Evolutionary conservation across 768 basidiomycete species (phyloP).

Genomic region (Xerocomellus chrysenteron): DNA sequence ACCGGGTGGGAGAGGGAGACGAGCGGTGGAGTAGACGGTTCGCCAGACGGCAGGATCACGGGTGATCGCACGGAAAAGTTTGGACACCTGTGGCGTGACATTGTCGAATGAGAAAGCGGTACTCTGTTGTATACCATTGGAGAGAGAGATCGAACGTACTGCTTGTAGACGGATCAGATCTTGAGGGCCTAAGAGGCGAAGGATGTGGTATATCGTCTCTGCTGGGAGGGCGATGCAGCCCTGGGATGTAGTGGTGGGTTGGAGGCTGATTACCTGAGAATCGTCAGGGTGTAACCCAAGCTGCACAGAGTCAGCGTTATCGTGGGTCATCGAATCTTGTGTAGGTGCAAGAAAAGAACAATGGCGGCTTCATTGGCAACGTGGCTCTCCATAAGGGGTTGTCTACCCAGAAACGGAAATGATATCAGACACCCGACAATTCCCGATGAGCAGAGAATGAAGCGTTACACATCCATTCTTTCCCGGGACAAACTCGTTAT

Average conservation of each 20-base stretch:
- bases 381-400: neutral
- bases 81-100: constrained; percentile 14
- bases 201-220: constrained; percentile 17
- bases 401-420: constrained; percentile 1
- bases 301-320: neutral
- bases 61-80: constrained; percentile 8
- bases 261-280: neutral
- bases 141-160: constrained; percentile 2
- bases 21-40: constrained; percentile 4
- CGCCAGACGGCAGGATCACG: constrained; percentile 15
- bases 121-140: too few species aligned
- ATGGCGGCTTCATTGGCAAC: neutral
- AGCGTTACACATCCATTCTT: too few species aligned
- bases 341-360: neutral
- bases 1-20: constrained; percentile 20
- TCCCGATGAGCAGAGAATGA: too few species aligned
- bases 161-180: constrained; percentile 15
- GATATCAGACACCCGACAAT: too few species aligned
- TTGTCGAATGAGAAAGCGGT: neutral
- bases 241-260: neutral
- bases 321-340: constrained; percentile 6
- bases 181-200: constrained; percentile 2
- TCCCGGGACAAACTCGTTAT: too few species aligned
- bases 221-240: constrained; percentile 8
- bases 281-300: neutral